phyloP scores from a whole-genome alignment of 1,139 yeast species.

The Blastobotrys elegans region DNA sequence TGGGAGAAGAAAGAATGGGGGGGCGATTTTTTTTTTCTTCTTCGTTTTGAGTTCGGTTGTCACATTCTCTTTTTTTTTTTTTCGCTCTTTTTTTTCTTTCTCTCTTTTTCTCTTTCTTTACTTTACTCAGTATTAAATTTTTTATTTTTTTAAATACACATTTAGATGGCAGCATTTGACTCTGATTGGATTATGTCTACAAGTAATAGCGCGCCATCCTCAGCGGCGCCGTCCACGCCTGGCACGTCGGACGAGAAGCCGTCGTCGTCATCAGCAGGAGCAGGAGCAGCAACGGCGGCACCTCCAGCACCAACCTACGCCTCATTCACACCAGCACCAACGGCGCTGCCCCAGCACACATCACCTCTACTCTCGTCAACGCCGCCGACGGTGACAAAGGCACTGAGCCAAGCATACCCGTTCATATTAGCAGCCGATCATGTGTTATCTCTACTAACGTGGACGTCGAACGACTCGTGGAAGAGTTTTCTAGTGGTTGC shows the following conservation, averaged over 20 bases:
- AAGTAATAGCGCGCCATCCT: slow-evolving; percentile 6
- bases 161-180: slow-evolving; percentile 17
- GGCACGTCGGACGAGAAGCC: neutral
- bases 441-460: slow-evolving; percentile 66
- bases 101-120: neutral
- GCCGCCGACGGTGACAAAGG: slow-evolving; percentile 86
- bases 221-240: slow-evolving; percentile 10
- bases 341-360: slow-evolving; percentile 34
- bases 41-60: too few species aligned
- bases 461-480: slow-evolving; percentile 90
- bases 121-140: neutral
- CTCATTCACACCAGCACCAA: slow-evolving; percentile 32
- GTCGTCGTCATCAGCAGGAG: too few species aligned
- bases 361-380: slow-evolving; percentile 46
- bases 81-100: neutral
- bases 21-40: too few species aligned
- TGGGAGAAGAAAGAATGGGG: too few species aligned
- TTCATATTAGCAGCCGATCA: slow-evolving; percentile 70
- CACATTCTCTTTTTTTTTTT: neutral
- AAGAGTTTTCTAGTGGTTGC: slow-evolving; percentile 60
- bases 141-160: too few species aligned
- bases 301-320: slow-evolving; percentile 26
- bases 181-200: slow-evolving; percentile 17
- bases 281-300: neutral
- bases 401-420: slow-evolving; percentile 78